Evolutionary conservation across 2,329 filamentous ascomycete genomes (phyloP).

Genomic region (Aureobasidium uvarum): DNA sequence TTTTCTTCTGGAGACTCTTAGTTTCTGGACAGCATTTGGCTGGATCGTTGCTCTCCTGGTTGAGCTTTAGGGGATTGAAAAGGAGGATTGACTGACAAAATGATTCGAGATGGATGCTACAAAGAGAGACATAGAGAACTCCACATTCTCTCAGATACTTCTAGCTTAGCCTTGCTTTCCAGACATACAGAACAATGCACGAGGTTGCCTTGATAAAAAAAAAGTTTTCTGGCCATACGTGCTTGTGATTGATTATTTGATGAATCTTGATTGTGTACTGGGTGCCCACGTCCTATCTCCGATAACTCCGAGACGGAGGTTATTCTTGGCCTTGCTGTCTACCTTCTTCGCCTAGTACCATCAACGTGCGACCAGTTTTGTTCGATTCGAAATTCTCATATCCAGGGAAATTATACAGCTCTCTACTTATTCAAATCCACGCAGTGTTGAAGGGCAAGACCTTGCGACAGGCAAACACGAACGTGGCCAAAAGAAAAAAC

Average conservation of each 20-base stretch:
- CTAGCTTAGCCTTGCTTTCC: slow-evolving; percentile 10
- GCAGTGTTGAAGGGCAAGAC: neutral
- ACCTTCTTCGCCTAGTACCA: neutral
- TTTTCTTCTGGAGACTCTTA: neutral
- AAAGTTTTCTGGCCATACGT: neutral
- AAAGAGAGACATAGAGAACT: neutral
- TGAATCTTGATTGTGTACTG: neutral
- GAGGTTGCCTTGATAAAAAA: slow-evolving; percentile 1
- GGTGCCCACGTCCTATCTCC: neutral
- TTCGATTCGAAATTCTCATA: too few species aligned
- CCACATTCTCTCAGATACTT: neutral
- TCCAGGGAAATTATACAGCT: neutral
- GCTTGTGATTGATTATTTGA: neutral
- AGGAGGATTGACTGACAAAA: neutral
- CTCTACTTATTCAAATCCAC: neutral
- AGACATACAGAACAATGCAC: slow-evolving; percentile 5
- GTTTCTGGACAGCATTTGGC: slow-evolving; percentile 3
- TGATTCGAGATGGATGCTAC: neutral
- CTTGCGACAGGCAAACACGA: neutral
- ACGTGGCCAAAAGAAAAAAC: too few species aligned
- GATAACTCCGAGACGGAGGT: slow-evolving; percentile 1
- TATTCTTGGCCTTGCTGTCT: neutral
- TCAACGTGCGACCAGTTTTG: neutral
- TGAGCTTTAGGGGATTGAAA: slow-evolving; percentile 2
- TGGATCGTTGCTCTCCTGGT: neutral